Percentiles rank a stretch among this genome's conserved stretches.
Conservation (phyloP, 2,329 filamentous ascomycete species). For the Epicoccum sorghinum region DNA sequence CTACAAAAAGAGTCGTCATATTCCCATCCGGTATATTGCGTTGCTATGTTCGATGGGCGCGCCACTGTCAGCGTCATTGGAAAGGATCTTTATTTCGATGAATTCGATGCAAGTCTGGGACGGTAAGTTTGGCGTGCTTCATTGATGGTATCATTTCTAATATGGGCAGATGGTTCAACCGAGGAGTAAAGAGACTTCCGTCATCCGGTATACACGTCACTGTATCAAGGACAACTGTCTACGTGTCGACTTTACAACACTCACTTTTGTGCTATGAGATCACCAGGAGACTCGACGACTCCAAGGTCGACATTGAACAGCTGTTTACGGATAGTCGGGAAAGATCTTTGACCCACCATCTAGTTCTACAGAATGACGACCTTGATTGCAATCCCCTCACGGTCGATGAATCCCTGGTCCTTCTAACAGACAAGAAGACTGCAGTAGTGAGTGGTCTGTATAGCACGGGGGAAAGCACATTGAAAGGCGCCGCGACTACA, state of each 20-base stretch:
- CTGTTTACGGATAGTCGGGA: constrained; percentile 41
- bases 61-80: constrained; percentile 36
- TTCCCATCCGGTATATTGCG: constrained; percentile 39
- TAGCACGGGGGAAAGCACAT: constrained; percentile 24
- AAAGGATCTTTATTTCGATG: constrained; percentile 34
- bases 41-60: constrained; percentile 34
- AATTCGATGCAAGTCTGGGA: constrained; percentile 32
- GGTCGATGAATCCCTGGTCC: constrained; percentile 27
- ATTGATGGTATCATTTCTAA: not conserved
- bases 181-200: constrained; percentile 50
- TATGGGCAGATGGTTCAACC: constrained; percentile 48
- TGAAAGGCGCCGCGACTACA: constrained; percentile 36
- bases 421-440: constrained; percentile 44
- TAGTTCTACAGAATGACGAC: constrained; percentile 24
- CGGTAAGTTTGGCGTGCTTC: constrained; percentile 15
- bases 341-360: constrained; percentile 34
- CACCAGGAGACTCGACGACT: constrained; percentile 39
- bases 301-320: constrained; percentile 25
- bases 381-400: not conserved
- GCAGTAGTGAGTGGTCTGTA: constrained; percentile 39
- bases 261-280: constrained; percentile 59
- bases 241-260: constrained; percentile 61
- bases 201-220: constrained; percentile 60
- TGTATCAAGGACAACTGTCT: constrained; percentile 54
- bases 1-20: constrained; percentile 49